Evolutionary conservation across 805 yeast genomes (phyloP).

Genomic region (Wickerhamiella slavikovae): DNA sequence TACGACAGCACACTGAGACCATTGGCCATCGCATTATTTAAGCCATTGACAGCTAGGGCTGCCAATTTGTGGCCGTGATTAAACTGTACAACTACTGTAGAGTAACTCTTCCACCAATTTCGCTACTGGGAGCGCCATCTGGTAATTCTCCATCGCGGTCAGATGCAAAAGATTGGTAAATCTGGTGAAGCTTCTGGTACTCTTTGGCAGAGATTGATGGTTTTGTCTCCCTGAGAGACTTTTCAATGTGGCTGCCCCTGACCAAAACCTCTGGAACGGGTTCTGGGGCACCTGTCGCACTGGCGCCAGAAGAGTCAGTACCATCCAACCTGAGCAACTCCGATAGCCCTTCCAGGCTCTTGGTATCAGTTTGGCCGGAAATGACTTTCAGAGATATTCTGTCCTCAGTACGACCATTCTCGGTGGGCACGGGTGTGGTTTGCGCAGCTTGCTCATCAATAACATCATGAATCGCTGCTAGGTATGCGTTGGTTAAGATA

Average conservation of each 20-base stretch:
- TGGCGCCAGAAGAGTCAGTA: not conserved
- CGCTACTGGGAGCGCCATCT: conserved; percentile 57
- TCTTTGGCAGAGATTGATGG: conserved; percentile 76
- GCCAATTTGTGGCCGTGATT: too few species aligned
- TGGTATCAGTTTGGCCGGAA: conserved; percentile 3
- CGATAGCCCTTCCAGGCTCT: too few species aligned
- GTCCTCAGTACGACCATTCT: conserved; percentile 1
- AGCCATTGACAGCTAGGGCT: too few species aligned
- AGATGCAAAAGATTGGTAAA: conserved; percentile 53
- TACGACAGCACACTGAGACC: too few species aligned
- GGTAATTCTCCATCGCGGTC: conserved; percentile 81
- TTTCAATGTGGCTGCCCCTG: conserved; percentile 31
- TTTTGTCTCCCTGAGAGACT: conserved; percentile 55
- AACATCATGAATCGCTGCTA: conserved; percentile 48
- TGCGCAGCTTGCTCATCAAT: too few species aligned
- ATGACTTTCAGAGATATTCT: conserved; percentile 2
- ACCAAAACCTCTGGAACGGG: conserved; percentile 23
- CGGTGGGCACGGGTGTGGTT: conserved; percentile 1
- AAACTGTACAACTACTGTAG: conserved; percentile 31
- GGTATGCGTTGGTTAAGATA: conserved; percentile 71
- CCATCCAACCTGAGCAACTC: not conserved
- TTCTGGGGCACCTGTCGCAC: not conserved
- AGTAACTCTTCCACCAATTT: conserved; percentile 70
- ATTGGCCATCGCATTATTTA: too few species aligned
- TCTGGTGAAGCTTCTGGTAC: conserved; percentile 32